A percentile compares a stretch with the other conserved stretches of the same genome.
Evolutionary conservation across 768 basidiomycete genomes (phyloP).

Genomic region (Trametes coccinea): DNA sequence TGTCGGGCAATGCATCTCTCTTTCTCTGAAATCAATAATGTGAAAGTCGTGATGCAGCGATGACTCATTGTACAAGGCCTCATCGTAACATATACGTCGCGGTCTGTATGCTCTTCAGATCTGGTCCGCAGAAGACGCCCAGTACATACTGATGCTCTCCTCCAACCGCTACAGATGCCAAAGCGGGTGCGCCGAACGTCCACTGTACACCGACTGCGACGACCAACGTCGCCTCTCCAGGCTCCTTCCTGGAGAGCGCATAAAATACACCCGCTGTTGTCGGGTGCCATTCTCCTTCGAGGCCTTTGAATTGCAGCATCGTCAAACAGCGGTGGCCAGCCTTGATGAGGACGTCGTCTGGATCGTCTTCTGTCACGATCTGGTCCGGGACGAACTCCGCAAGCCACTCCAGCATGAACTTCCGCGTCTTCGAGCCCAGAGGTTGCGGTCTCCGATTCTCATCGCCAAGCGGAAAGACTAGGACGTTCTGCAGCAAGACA

Average conservation of each 20-base stretch:
- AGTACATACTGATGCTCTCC: not conserved
- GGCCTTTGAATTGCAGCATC: not conserved
- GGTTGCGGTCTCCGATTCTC: not conserved
- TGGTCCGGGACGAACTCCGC: not conserved
- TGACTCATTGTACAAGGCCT: not conserved
- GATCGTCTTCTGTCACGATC: not conserved
- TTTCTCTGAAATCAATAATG: not conserved
- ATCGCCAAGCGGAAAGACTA: not conserved
- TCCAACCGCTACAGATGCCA: not conserved
- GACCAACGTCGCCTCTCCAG: not conserved
- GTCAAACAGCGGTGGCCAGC: not conserved
- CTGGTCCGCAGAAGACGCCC: not conserved
- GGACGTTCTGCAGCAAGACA: not conserved
- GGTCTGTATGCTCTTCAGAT: not conserved
- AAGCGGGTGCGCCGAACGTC: conserved; percentile 7
- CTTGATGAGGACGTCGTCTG: not conserved
- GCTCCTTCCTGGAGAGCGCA: not conserved
- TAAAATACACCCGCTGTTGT: conserved; percentile 9
- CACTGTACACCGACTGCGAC: not conserved
- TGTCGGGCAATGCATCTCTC: not conserved
- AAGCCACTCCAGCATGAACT: not conserved
- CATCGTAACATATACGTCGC: not conserved
- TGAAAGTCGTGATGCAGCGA: not conserved
- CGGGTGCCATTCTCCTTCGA: not conserved
- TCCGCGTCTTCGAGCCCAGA: not conserved